Evolutionary conservation across 352 stramenopile species (phyloP).

Genomic region (Phytophthora pisi): DNA sequence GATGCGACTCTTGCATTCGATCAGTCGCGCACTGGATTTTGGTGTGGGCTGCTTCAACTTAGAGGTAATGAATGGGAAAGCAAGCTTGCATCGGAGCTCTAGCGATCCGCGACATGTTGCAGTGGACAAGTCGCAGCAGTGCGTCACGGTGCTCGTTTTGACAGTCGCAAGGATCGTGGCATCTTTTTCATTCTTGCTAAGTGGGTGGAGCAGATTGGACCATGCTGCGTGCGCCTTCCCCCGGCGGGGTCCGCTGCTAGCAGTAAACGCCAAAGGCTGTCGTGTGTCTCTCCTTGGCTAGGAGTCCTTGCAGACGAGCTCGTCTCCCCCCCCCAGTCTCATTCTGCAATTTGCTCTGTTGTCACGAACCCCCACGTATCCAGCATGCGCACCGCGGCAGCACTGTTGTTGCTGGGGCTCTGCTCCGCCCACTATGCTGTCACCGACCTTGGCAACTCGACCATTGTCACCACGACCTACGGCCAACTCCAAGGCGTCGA

Average conservation of each 20-base stretch:
- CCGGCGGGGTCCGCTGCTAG: background rate
- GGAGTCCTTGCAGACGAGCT: background rate
- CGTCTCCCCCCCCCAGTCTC: background rate
- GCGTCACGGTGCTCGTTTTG: no score
- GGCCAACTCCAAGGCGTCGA: background rate
- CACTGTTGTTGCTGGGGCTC: background rate
- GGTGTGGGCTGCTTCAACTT: background rate
- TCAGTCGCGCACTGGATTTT: background rate
- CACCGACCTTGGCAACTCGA: background rate
- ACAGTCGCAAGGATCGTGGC: no score
- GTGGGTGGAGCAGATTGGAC: background rate
- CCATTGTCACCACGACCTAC: background rate
- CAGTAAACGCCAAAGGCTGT: background rate
- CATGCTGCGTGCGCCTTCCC: background rate
- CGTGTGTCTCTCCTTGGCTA: no score
- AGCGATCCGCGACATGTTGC: background rate
- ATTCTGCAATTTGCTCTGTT: background rate
- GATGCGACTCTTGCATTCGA: background rate
- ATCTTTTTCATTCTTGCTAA: background rate
- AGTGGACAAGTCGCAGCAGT: no score
- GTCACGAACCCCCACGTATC: background rate
- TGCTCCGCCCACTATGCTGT: background rate
- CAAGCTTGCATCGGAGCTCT: background rate
- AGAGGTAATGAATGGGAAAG: background rate
- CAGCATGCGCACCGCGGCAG: background rate